Base-by-base conservation (phyloP, 2,329 filamentous ascomycete genomes). In the Arachnomyces sp. region DNA sequence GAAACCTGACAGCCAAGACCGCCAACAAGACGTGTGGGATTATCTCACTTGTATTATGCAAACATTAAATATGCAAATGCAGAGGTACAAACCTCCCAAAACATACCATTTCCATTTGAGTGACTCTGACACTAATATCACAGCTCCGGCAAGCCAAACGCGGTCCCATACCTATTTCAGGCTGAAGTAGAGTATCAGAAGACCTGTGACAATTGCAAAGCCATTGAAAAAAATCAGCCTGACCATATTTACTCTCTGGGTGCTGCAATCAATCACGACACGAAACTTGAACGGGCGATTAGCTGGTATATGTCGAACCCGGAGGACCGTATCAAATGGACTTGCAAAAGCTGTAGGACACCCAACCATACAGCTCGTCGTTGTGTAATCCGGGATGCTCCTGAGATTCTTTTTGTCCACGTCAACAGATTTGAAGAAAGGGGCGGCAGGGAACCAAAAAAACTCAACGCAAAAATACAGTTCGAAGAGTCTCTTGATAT, bases 321-420 rank as follows among this genome's bases (percentile, higher is more conserved):
- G 16, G 34, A 35, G 29, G 15, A 12, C 11, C 20, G 33, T 18
- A 2, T 14, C 7, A 30, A 31, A 11, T 41, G 33, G 8, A 33
- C 32, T 8, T 47, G 45, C 25, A 28, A 2, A 5, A 20, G 15
- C 12, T 44, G 30, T 13, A 5, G 15, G 12, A 7, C 2, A 11
- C 12, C 14, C 7, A 18, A 18, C 15, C n/a, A 11, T 3, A 29
- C 29, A 11, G 12, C 7, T 18, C 42, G 43, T 3, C 33, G 29
- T 3, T 39, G 28, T n/a, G 38, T 29, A 16, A 47, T 49, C 15
- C 34, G 29, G 8, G 40, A 45, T 13, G 40, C 47, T 6, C 44
- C 44, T 7, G 44, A 49, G 38, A 31, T 47, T 3, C 44, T 49
- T 14, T 12, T 44, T 33, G 39, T 47, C 18, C 35, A 39, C n/a